phyloP scores from a whole-genome alignment of 306 rosid genomes.

The Cucumis sativus region DNA sequence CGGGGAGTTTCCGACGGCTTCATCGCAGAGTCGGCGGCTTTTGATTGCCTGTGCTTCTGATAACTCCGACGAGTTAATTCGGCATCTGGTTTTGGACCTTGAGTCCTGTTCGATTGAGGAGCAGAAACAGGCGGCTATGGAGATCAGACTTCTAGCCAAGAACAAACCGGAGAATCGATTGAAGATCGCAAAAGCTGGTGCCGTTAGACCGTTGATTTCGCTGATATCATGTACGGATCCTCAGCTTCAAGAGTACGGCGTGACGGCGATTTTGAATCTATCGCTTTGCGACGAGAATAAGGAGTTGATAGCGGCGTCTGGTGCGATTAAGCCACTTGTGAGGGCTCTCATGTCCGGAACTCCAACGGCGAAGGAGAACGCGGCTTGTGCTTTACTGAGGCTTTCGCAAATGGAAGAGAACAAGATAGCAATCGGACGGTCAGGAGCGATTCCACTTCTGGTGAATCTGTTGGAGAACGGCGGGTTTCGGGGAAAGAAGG shows the following conservation, averaged over 20 bases:
- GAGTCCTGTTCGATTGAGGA: conserved; percentile 61
- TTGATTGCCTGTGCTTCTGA: conserved; percentile 57
- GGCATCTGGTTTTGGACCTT: conserved; percentile 55
- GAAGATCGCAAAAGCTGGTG: conserved; percentile 65
- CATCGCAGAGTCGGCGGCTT: conserved; percentile 52
- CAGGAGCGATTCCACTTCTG: conserved; percentile 73
- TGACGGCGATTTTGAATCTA: conserved; percentile 80
- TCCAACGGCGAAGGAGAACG: conserved; percentile 77
- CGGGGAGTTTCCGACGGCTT: conserved; percentile 62
- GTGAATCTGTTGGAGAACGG: conserved; percentile 67
- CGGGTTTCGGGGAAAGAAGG: conserved; percentile 69
- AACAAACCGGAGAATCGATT: conserved; percentile 73
- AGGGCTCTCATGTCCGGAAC: conserved; percentile 53
- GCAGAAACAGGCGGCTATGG: conserved; percentile 91
- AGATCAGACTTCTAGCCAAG: conserved; percentile 81
- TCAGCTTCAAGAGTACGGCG: conserved; percentile 93
- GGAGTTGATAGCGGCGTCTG: conserved; percentile 52
- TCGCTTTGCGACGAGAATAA: conserved; percentile 91
- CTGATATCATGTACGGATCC: conserved; percentile 51
- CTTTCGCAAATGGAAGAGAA: conserved; percentile 63
- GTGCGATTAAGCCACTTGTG: conserved; percentile 75
- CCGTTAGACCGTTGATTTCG: conserved; percentile 65
- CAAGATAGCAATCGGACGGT: conserved; percentile 69
- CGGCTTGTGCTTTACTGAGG: conserved; percentile 82
- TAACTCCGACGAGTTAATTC: conserved; percentile 69